Evolutionary conservation across 2,329 filamentous ascomycete genomes (phyloP).

Genomic region (Coniochaeta hoffmannii): DNA sequence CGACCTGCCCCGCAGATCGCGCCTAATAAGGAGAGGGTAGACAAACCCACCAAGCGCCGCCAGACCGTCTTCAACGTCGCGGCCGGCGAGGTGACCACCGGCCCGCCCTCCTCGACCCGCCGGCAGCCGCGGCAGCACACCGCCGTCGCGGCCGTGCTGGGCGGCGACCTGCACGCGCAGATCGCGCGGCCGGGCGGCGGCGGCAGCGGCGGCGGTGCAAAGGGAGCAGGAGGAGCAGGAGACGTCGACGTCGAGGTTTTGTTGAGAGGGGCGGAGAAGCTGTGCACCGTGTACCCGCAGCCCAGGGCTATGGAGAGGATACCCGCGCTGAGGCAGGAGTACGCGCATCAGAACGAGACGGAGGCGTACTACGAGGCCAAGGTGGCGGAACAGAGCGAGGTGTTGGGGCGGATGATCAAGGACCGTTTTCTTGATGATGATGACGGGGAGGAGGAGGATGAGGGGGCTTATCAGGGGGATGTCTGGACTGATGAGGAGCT

Average conservation of each 20-base stretch:
- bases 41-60: conserved; percentile 37
- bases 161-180: conserved; percentile 76
- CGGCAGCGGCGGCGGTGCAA: too few species aligned
- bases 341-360: conserved; percentile 65
- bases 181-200: too few species aligned
- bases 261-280: conserved; percentile 78
- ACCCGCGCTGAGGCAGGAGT: conserved; percentile 59
- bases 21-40: conserved; percentile 40
- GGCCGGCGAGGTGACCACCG: conserved; percentile 54
- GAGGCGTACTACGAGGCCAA: conserved; percentile 73
- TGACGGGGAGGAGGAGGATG: conserved; percentile 42
- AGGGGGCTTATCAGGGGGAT: conserved; percentile 27
- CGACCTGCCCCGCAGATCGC: conserved; percentile 43
- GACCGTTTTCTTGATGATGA: conserved; percentile 49
- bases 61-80: conserved; percentile 62
- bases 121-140: conserved; percentile 65
- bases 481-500: conserved; percentile 62
- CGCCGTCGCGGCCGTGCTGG: conserved; percentile 83
- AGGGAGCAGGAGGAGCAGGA: conserved; percentile 49
- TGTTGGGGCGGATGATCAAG: conserved; percentile 67
- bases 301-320: conserved; percentile 75
- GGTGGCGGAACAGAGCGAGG: conserved; percentile 69
- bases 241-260: conserved; percentile 84
- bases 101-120: conserved; percentile 36
- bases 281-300: conserved; percentile 81